Conservation (phyloP, 148 eudicot genomes). For the Rhododendron williamsianum region DNA sequence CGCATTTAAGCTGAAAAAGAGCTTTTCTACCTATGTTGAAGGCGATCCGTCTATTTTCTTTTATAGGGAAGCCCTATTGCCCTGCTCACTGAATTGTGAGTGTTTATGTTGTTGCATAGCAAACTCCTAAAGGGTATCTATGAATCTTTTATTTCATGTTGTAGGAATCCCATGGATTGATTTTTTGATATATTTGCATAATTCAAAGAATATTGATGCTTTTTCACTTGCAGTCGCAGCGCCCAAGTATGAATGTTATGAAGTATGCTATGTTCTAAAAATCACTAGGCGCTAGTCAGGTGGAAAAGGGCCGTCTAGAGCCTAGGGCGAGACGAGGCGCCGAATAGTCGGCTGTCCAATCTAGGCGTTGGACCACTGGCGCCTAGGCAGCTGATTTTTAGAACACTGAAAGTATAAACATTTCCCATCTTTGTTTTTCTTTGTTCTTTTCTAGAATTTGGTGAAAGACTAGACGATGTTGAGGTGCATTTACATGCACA, state of each 20-base stretch:
- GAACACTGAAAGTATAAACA: not conserved
- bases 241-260: not conserved
- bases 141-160: not conserved
- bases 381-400: no score
- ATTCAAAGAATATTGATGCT: not conserved
- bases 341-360: not conserved
- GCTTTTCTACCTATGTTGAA: not conserved
- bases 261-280: not conserved
- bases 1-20: not conserved
- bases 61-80: not conserved
- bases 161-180: not conserved
- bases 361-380: no score
- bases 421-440: not conserved
- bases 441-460: not conserved
- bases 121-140: not conserved
- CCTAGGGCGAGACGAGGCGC: not conserved
- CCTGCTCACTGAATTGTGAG: slow-evolving; percentile 4
- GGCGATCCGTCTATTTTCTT: not conserved
- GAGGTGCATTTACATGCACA: not conserved
- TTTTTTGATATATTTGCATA: not conserved
- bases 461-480: not conserved
- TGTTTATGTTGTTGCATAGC: not conserved
- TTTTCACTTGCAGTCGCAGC: not conserved
- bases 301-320: no score
- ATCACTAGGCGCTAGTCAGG: no score